A percentile compares a stretch with the other conserved stretches of the same genome.
Evolutionary conservation across 2,329 filamentous ascomycete species (phyloP).

Genomic region (Penicillium sp.): DNA sequence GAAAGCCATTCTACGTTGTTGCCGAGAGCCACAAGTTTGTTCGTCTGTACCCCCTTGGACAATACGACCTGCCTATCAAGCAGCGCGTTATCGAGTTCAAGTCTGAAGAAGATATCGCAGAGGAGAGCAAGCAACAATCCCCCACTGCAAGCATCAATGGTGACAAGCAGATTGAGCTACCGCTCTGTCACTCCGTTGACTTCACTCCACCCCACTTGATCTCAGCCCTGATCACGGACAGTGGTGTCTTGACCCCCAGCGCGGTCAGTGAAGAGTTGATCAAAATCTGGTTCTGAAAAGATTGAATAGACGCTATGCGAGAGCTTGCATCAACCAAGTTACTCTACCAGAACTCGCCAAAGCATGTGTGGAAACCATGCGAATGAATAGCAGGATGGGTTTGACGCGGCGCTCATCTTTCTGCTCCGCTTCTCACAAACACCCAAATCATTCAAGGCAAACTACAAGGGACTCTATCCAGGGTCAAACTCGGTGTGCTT

Average conservation of each 20-base stretch:
- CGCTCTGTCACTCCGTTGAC: constrained; percentile 45
- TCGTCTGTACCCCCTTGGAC: constrained; percentile 77
- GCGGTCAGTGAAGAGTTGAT: constrained; percentile 69
- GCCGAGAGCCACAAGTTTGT: constrained; percentile 98
- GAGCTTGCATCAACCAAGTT: background rate
- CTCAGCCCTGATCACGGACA: constrained; percentile 66
- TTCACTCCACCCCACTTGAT: constrained; percentile 63
- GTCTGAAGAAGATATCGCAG: constrained; percentile 53
- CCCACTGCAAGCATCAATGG: constrained; percentile 24
- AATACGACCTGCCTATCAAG: constrained; percentile 77
- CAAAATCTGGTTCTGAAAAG: constrained; percentile 58
- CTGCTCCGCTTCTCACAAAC: background rate
- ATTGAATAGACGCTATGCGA: background rate
- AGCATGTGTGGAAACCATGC: constrained; percentile 17
- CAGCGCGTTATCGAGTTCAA: constrained; percentile 77
- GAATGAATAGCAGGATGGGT: constrained; percentile 7
- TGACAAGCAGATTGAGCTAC: constrained; percentile 20
- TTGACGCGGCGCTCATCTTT: background rate
- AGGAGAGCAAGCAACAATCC: constrained; percentile 48
- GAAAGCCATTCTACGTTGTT: constrained; percentile 84
- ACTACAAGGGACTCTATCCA: background rate
- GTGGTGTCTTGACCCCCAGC: constrained; percentile 63
- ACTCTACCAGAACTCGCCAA: constrained; percentile 11
- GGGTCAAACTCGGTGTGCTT: background rate
- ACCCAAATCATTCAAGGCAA: background rate